Percentiles rank a stretch among this genome's conserved stretches.
These are phyloP conservation scores for Coemansia sp. DNA, from an alignment of 192 early-diverging fungal species.

Conservation along the genomic window DNA sequence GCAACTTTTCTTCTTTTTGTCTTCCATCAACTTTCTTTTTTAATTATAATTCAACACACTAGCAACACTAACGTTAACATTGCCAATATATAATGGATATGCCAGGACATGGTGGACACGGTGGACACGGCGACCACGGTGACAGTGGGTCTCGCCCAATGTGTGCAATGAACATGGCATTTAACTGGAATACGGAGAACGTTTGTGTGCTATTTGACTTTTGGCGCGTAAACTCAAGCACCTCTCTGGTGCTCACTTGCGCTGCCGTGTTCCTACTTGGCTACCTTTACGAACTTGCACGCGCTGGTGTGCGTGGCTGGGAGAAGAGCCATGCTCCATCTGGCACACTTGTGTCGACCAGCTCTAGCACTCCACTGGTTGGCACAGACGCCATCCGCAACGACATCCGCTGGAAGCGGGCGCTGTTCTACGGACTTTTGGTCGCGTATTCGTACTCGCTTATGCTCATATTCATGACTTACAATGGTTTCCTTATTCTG, in stretches of 20 bases:
- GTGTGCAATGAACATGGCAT: constrained; percentile 72
- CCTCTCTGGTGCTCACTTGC: constrained; percentile 64
- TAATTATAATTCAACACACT: neutral
- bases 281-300: constrained; percentile 44
- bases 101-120: constrained; percentile 57
- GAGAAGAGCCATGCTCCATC: constrained; percentile 22
- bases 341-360: constrained; percentile 16
- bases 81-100: constrained; percentile 39
- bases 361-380: constrained; percentile 27
- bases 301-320: constrained; percentile 47
- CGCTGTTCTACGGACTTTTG: constrained; percentile 67
- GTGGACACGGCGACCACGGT: constrained; percentile 34
- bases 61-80: constrained; percentile 15
- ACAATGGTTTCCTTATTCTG: constrained; percentile 76
- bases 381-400: constrained; percentile 28
- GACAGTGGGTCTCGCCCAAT: constrained; percentile 38
- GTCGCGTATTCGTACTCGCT: constrained; percentile 72
- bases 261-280: constrained; percentile 57
- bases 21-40: neutral
- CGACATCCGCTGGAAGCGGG: constrained; percentile 60
- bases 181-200: constrained; percentile 77
- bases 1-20: neutral
- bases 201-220: constrained; percentile 77
- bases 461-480: constrained; percentile 87
- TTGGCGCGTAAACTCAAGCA: constrained; percentile 67